Percentiles rank a stretch among this genome's conserved stretches.
These are phyloP conservation scores for Pseudozyma tsukubaensis DNA, from an alignment of 1,284 basidiomycete genomes.

Conservation along the genomic window DNA sequence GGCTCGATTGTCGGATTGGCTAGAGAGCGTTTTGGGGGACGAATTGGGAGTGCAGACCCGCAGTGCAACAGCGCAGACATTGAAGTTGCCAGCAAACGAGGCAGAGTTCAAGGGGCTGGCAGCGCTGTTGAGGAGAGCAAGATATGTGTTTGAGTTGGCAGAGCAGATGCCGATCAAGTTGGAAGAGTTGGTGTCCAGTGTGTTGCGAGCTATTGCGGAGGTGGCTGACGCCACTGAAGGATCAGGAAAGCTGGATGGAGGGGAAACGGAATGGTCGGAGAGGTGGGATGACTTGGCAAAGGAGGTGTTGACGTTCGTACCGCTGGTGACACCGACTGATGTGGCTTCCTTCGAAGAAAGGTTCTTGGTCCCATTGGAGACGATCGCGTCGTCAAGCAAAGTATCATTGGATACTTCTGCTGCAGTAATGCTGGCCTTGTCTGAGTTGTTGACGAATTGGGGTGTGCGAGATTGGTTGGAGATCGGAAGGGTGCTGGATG, in stretches of 20 bases:
- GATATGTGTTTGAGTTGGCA: conserved; percentile 31
- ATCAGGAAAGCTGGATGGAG: conserved; percentile 21
- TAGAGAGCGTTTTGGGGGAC: conserved; percentile 48
- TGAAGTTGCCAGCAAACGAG: conserved; percentile 30
- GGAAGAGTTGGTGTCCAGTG: conserved; percentile 23
- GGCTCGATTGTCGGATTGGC: conserved; percentile 47
- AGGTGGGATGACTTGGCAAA: conserved; percentile 31
- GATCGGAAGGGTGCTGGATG: conserved; percentile 32
- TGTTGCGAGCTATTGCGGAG: conserved; percentile 28
- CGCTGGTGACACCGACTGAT: conserved; percentile 32
- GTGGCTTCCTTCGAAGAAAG: conserved; percentile 20
- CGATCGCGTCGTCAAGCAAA: conserved; percentile 23
- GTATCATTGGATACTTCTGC: conserved; percentile 34
- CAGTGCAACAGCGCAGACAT: conserved; percentile 3
- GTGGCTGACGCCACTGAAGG: conserved; percentile 10
- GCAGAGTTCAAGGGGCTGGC: conserved; percentile 31
- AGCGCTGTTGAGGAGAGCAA: conserved; percentile 21
- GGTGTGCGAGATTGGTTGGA: conserved; percentile 29
- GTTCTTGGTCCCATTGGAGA: conserved; percentile 30
- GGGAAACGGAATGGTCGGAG: too few species aligned
- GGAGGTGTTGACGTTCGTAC: conserved; percentile 42
- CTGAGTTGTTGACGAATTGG: conserved; percentile 32
- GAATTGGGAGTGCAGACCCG: conserved; percentile 33
- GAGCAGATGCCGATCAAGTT: conserved; percentile 40
- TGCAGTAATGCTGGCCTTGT: conserved; percentile 22